Evolutionary conservation across 2,329 filamentous ascomycete species (phyloP), one percentile per base, ranked within the genome.

Genomic region (Lasiodiplodia sp.): DNA sequence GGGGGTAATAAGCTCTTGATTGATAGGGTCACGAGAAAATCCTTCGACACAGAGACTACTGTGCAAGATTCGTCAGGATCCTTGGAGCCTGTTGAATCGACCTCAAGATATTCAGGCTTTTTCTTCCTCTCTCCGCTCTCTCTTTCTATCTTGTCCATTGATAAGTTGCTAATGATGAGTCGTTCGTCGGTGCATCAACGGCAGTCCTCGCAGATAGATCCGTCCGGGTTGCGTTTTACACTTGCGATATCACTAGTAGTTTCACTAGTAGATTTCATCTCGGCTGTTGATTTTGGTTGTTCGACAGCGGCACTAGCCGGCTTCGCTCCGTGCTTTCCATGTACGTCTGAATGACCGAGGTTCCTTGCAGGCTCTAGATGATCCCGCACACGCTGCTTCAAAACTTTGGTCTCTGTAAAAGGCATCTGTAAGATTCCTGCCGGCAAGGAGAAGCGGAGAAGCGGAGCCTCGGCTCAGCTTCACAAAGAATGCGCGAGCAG

Each of bases 351-450:
- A 71, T 98, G 95, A 0, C 95, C 95, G 66, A 97, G 82, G 75
- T 95, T 87, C 70, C 91, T 86, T 0, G 83, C 84, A 0, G 94
- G 95, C 75, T 96, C 90, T 73, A 97, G 89, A 64, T 92, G 85
- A 81, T 97, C 92, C 69, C 95, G 85, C 5, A 97, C 88, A 18
- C 90, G 86, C 69, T 93, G 89, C 82, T 98, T 97, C 53, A 97
- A 86, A 73, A 95, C 90, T 81, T 97, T 97, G 2, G 92, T 94
- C 82, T 97, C 94, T 82, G 69, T 57, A 12, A 63, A 55, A 70
- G 18, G 34, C 12, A 25, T 31, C 12, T 28, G 21, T 25, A 47
- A 68, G n/a, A 37, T 12, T 4, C 37, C 25, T 56, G 31, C 37
- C 4, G 3, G 11, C 38, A 52, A 38, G n/a, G 23, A 31, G 23